phyloP scores from a whole-genome alignment of 2,329 filamentous ascomycete species.

The Claviceps digitariae region DNA sequence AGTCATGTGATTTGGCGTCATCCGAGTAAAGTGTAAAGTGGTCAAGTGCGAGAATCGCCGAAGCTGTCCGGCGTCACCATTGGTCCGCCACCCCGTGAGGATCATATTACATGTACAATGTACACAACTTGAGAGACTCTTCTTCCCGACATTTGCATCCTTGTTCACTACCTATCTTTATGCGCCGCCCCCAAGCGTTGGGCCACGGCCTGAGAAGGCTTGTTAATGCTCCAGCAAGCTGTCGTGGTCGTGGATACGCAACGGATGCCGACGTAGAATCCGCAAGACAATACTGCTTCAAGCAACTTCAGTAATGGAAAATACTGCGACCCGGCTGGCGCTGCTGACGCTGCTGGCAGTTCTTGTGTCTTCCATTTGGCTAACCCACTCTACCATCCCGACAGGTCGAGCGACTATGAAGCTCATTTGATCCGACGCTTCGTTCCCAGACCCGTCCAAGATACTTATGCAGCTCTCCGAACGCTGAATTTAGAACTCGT shows the following conservation, averaged over 20 bases:
- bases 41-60: too few relatives aligned
- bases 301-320: constrained; percentile 32
- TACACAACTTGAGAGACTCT: neutral
- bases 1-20: constrained; percentile 16
- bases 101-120: too few relatives aligned
- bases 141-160: neutral
- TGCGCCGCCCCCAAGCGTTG: constrained; percentile 25
- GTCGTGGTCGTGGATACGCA: constrained; percentile 31
- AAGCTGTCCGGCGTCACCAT: too few relatives aligned
- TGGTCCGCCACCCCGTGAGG: too few relatives aligned
- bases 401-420: constrained; percentile 75
- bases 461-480: constrained; percentile 81
- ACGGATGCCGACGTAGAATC: constrained; percentile 38
- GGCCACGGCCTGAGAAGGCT: constrained; percentile 27
- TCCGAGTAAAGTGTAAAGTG: too few relatives aligned
- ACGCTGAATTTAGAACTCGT: constrained; percentile 89
- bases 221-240: constrained; percentile 11
- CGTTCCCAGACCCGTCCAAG: constrained; percentile 57
- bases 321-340: neutral
- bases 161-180: constrained; percentile 8
- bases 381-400: too few relatives aligned
- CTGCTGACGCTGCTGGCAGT: too few relatives aligned
- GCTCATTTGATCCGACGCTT: constrained; percentile 79
- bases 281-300: constrained; percentile 39
- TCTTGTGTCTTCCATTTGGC: rapidly evolving